Base-by-base conservation (phyloP, 495 filamentous ascomycete genomes). In the Cercophora sp. region DNA sequence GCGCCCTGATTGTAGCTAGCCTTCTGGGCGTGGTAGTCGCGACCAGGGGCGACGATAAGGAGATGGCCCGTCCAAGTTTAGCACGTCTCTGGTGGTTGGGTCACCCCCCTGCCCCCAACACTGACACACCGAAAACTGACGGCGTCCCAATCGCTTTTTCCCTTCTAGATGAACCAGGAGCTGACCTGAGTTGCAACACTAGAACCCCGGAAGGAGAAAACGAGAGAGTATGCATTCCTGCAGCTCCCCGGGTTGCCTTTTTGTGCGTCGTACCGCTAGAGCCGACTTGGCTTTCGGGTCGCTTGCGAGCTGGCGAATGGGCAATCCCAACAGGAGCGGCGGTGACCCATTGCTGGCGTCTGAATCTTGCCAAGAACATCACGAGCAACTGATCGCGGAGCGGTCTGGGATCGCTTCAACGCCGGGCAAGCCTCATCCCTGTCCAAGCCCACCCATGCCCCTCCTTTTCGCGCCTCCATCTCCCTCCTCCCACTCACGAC, bases 221-320 rank as follows among this genome's bases (percentile, higher is more conserved):
- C n/a, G n/a, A n/a, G n/a, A n/a, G n/a, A n/a, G n/a, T n/a, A n/a
- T 35, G 29, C 45, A 36, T 35, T 19, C 16, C n/a, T n/a, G n/a
- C n/a, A n/a, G n/a, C n/a, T 48, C 31, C 25, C 34, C 47, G 47
- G 47, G 24, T 49, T 49, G 47, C 47, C 47, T 49, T 15, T 49
- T 49, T 49, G 10, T 18, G 23, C n/a, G 29, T 10, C 18, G 22
- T 15, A 26, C 31, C 47, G 34, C 19, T 22, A 43, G 22, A 48
- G 19, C 47, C 47, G 34, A 37, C 47, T 39, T 49, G 47, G 47
- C 47, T 49, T 18, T 24, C 20, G 32, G 19, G 24, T 18, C 5
- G n/a, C 16, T 19, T 2, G 36, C 24, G 29, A 13, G 20, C 32
- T 47, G 43, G 43, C 43, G 25, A 47, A 47, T 47, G 43, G 43